Base-by-base conservation (phyloP, 2,329 filamentous ascomycete species). In the Calonectria fujianensis region DNA sequence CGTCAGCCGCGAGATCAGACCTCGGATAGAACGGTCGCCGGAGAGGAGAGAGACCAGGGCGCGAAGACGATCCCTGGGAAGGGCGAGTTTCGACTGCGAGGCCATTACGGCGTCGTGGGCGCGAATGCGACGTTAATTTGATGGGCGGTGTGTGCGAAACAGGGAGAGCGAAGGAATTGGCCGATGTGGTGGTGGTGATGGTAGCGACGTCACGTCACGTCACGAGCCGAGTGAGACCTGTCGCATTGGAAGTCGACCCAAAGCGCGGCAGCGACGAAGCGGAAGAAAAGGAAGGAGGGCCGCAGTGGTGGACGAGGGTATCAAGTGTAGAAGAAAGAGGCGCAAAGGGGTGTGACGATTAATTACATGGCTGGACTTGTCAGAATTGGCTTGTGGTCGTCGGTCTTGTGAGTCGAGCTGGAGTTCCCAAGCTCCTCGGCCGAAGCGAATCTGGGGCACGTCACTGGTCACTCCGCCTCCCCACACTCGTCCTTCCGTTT, bases 41-140 rank as follows among this genome's bases (percentile, higher is more conserved):
- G 86, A 84, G 50, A 93, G 87, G 63, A 89, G 86, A 27, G 57
- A 63, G n/a, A 63, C 27, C 16, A 63, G 14, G 24, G 57, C 57
- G 57, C 57, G 83, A 73, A 91, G 93, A 78, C 91, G 91, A 79
- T 94, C 91, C 75, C 89, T 85, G 54, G 86, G 84, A 45, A 93
- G 88, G 66, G 89, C 86, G 76, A 95, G 87, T 84, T 96, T 96
- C 67, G 95, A 96, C 83, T 94, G 93, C 73, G 88, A 91, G 74
- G 93, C 94, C 94, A 96, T 96, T 78, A 77, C 81, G 52, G 70
- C 59, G 54, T 45, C 61, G 54, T 51, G 54, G 51, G 48, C 41
- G 52, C 61, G 48, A 65, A 54, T 45, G 57, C 35, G 66, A 63
- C 29, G 68, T 54, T 57, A 45, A 59, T 18, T 59, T 35, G 54